Conservation (phyloP, 2,329 filamentous ascomycete species). For the Exophiala xenobiotica region DNA sequence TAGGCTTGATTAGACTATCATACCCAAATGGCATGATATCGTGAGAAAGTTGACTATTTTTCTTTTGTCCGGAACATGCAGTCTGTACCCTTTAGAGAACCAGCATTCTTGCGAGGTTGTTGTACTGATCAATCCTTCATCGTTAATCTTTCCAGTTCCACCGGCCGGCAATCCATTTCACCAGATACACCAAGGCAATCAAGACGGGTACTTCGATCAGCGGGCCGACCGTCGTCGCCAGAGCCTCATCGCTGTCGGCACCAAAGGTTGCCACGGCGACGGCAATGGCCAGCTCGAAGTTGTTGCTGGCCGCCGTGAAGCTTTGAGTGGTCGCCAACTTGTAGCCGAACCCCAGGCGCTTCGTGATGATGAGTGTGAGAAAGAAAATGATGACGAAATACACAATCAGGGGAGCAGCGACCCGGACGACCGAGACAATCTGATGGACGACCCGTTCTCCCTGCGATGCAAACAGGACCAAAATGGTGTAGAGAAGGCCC, state of each 20-base stretch:
- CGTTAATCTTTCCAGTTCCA: conserved; percentile 24
- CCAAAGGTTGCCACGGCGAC: conserved; percentile 82
- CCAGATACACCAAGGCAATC: conserved; percentile 71
- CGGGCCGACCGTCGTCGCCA: conserved; percentile 80
- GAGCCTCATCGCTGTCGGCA: conserved; percentile 71
- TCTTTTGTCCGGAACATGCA: too few relatives aligned
- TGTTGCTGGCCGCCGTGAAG: conserved; percentile 87
- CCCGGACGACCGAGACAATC: conserved; percentile 76
- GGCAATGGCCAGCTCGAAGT: conserved; percentile 88
- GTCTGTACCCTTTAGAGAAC: too few relatives aligned
- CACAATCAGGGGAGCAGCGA: conserved; percentile 75
- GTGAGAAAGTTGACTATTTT: too few relatives aligned
- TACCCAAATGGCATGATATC: too few relatives aligned
- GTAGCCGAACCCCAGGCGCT: conserved; percentile 69
- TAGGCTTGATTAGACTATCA: too few relatives aligned
- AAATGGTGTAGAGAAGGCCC: conserved; percentile 80
- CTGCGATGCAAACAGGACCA: conserved; percentile 82
- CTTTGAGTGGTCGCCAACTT: conserved; percentile 70
- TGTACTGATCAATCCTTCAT: background rate
- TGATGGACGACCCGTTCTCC: conserved; percentile 74
- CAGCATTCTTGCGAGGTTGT: too few relatives aligned
- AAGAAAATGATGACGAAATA: conserved; percentile 79
- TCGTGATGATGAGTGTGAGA: conserved; percentile 61
- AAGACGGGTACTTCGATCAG: conserved; percentile 84
- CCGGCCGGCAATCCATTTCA: conserved; percentile 49